Evolutionary conservation across 23 red algal genomes (phyloP).

Genomic region (Gracilaria gracilis): DNA sequence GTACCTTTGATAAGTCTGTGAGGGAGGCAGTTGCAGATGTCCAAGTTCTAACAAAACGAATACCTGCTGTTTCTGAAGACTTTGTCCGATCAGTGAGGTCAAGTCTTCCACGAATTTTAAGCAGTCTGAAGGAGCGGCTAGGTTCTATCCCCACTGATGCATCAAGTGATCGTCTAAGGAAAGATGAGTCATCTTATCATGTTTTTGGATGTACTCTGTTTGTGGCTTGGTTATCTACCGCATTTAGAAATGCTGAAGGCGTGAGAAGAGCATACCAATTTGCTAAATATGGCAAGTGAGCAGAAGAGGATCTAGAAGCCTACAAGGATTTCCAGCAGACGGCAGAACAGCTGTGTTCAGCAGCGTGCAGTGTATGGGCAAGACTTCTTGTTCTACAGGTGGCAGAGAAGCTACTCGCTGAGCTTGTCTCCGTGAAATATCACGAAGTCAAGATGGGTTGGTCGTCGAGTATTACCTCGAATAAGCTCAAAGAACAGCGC

Average conservation of each 20-base stretch:
- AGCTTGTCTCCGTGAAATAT: constrained; percentile 10
- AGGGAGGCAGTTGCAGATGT: constrained; percentile 39
- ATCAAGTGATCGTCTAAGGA: neutral
- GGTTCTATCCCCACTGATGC: constrained; percentile 35
- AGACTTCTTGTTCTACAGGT: constrained; percentile 3
- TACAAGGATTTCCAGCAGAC: constrained; percentile 36
- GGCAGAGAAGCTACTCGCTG: constrained; percentile 9
- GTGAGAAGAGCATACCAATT: constrained; percentile 38
- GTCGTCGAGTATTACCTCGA: neutral
- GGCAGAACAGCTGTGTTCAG: constrained; percentile 3
- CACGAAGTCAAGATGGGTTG: constrained; percentile 53
- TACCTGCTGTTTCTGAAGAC: constrained; percentile 24
- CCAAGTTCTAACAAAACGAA: constrained; percentile 38
- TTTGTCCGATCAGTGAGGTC: constrained; percentile 37
- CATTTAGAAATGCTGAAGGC: constrained; percentile 37
- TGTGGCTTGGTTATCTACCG: constrained; percentile 47
- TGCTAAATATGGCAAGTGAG: neutral
- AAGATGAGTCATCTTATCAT: constrained; percentile 1
- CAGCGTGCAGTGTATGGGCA: constrained; percentile 48
- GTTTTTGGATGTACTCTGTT: constrained; percentile 40
- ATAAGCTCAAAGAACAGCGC: neutral
- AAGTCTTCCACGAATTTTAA: constrained; percentile 40
- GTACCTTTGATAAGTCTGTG: constrained; percentile 43
- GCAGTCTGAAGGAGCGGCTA: constrained; percentile 16
- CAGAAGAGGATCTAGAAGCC: neutral